phyloP scores from a whole-genome alignment of 73 alveolate species.

The Paraurostyla sp. region DNA sequence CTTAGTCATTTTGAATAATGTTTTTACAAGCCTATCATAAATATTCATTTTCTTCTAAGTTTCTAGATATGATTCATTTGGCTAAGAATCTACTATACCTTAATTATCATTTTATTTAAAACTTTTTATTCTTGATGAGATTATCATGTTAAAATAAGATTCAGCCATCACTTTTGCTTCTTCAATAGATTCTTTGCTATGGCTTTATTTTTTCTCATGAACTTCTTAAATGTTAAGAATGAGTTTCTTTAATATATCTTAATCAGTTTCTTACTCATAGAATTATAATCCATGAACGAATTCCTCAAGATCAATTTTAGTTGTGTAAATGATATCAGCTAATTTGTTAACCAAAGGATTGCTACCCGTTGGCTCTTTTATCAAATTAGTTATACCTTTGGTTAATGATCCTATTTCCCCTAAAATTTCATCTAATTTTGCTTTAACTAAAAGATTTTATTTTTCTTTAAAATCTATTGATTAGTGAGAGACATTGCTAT shows the following conservation, averaged over 20 bases:
- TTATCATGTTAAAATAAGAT: constrained; percentile 15
- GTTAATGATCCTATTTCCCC: background rate
- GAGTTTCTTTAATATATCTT: background rate
- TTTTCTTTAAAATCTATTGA: background rate
- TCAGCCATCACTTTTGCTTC: constrained; percentile 3
- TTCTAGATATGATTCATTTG: background rate
- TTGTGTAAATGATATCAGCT: constrained; percentile 7
- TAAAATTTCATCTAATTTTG: background rate
- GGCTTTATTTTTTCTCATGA: background rate
- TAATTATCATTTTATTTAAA: no score
- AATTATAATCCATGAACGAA: background rate
- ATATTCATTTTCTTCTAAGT: background rate
- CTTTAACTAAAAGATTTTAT: no score
- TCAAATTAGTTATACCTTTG: constrained; percentile 24
- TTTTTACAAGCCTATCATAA: constrained; percentile 20
- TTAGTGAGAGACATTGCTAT: no score
- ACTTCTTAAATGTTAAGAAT: background rate
- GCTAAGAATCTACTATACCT: background rate
- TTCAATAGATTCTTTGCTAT: background rate
- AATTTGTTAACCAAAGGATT: constrained; percentile 23
- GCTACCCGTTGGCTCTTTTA: constrained; percentile 18
- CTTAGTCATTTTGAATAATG: constrained; percentile 12
- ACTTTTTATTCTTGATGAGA: no score
- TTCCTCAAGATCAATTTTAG: background rate
- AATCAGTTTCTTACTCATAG: background rate